A percentile compares a stretch with the other conserved stretches of the same genome.
These are phyloP conservation scores for Candida methanosorbosa DNA, from an alignment of 805 yeast genomes.

Conservation along the genomic window DNA sequence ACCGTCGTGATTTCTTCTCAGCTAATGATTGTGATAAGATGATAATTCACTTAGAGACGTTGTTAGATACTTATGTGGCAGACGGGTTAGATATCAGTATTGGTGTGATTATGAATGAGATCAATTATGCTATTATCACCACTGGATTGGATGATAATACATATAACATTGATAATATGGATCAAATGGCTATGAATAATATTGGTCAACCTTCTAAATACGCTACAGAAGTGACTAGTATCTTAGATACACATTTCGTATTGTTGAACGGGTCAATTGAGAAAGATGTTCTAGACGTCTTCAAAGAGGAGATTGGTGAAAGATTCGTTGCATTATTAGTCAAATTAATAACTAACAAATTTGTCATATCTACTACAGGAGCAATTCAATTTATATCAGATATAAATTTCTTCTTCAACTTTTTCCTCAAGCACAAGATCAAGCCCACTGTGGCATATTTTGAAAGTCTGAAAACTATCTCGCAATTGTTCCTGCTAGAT, in stretches of 20 bases:
- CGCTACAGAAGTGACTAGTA: conserved; percentile 50
- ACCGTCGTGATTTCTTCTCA: conserved; percentile 69
- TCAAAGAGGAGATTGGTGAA: conserved; percentile 90
- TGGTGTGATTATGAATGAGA: conserved; percentile 76
- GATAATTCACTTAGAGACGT: conserved; percentile 52
- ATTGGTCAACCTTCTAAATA: conserved; percentile 42
- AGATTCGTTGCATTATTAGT: conserved; percentile 70
- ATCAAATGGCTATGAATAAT: conserved; percentile 12
- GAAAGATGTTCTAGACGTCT: conserved; percentile 79
- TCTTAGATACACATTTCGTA: conserved; percentile 64
- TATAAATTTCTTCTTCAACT: conserved; percentile 68
- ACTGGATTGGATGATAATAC: conserved; percentile 31
- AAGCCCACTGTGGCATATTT: conserved; percentile 68
- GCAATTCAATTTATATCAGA: conserved; percentile 79
- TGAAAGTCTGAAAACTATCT: conserved; percentile 74
- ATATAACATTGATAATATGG: conserved; percentile 30
- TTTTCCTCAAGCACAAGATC: conserved; percentile 53
- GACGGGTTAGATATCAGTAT: conserved; percentile 90
- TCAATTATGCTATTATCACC: conserved; percentile 23
- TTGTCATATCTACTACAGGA: conserved; percentile 68
- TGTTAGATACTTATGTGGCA: conserved; percentile 84
- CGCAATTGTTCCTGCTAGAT: conserved; percentile 69
- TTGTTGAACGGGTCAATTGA: conserved; percentile 78
- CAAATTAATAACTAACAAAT: conserved; percentile 63
- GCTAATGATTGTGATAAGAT: conserved; percentile 69